Percentiles rank a stretch among this genome's conserved stretches.
Evolutionary conservation across 768 basidiomycete species (phyloP).

Genomic region (Stropharia rugosoannulata): DNA sequence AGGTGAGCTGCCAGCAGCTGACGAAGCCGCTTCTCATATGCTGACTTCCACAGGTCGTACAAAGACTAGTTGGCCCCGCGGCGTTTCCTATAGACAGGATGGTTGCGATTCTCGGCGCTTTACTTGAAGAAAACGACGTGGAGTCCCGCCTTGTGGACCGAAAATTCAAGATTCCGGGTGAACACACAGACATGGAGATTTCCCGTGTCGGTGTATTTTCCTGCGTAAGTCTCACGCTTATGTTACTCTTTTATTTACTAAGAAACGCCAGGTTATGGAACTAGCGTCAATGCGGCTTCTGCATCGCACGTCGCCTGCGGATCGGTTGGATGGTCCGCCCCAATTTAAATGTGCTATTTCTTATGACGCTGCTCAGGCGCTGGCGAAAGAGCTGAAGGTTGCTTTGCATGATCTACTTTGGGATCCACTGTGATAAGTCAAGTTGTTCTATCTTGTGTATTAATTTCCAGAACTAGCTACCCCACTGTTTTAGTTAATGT

Average conservation of each 20-base stretch:
- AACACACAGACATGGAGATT: conserved; percentile 75
- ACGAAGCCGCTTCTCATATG: not conserved
- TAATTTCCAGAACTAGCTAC: too few species aligned
- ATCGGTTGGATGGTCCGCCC: conserved; percentile 68
- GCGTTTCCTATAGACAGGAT: conserved; percentile 80
- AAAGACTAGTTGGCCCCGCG: conserved; percentile 76
- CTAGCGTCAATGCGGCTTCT: conserved; percentile 64
- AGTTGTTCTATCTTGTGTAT: too few species aligned
- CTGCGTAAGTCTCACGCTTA: conserved; percentile 42
- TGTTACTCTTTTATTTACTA: conserved; percentile 1
- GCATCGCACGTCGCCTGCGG: conserved; percentile 58
- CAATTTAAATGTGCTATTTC: conserved; percentile 75
- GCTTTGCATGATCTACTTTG: conserved; percentile 66
- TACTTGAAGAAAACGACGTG: conserved; percentile 72
- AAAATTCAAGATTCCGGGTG: conserved; percentile 58
- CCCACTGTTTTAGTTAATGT: too few species aligned
- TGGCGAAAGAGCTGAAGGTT: conserved; percentile 63
- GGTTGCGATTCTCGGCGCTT: conserved; percentile 73
- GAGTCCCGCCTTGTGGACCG: conserved; percentile 45
- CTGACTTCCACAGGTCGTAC: conserved; percentile 52
- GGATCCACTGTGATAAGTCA: conserved; percentile 43
- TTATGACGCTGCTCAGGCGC: conserved; percentile 48
- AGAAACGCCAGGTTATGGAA: conserved; percentile 54
- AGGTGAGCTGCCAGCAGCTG: conserved; percentile 29
- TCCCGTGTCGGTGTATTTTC: conserved; percentile 57